Evolutionary conservation across 2,329 filamentous ascomycete species (phyloP).

Genomic region (Dothidotthia symphoricarpi): DNA sequence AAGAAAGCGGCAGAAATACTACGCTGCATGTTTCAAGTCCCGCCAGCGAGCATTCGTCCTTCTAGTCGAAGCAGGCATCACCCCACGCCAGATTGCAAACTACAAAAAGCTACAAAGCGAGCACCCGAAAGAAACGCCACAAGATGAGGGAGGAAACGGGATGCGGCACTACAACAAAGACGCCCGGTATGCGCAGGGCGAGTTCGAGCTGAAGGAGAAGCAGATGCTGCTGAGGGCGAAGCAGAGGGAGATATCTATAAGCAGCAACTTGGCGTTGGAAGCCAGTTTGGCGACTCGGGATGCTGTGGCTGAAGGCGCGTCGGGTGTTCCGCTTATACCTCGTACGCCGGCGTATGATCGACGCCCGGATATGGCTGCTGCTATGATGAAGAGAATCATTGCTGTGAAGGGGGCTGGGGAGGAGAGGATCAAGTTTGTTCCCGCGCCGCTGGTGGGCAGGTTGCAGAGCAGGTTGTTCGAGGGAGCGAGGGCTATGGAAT

Average conservation of each 20-base stretch:
- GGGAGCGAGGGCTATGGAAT: conserved; percentile 6
- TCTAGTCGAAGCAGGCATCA: conserved; percentile 33
- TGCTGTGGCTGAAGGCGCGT: conserved; percentile 6
- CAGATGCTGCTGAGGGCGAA: conserved; percentile 14
- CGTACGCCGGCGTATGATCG: conserved; percentile 13
- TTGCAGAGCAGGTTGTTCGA: conserved; percentile 24
- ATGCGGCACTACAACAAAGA: conserved; percentile 30
- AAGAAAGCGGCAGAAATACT: conserved; percentile 24
- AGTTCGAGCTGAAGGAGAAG: conserved; percentile 16
- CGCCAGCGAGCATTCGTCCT: conserved; percentile 32
- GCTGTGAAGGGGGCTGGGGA: conserved; percentile 1
- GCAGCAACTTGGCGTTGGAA: conserved; percentile 24
- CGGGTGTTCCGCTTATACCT: conserved; percentile 28
- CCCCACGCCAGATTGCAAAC: conserved; percentile 26
- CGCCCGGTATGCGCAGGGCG: conserved; percentile 17
- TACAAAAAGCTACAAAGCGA: conserved; percentile 25
- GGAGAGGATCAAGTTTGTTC: conserved; percentile 18
- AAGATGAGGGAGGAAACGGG: conserved; percentile 15
- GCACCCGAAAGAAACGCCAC: conserved; percentile 24
- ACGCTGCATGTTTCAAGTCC: conserved; percentile 33
- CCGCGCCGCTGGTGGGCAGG: conserved; percentile 16
- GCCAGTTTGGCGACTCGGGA: conserved; percentile 19
- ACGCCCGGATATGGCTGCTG: conserved; percentile 6
- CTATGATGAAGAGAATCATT: conserved; percentile 10
- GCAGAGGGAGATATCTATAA: conserved; percentile 29